These are phyloP conservation scores for Chaetomidium leptoderma DNA, from an alignment of 495 filamentous ascomycete species.

Conservation along the genomic window DNA sequence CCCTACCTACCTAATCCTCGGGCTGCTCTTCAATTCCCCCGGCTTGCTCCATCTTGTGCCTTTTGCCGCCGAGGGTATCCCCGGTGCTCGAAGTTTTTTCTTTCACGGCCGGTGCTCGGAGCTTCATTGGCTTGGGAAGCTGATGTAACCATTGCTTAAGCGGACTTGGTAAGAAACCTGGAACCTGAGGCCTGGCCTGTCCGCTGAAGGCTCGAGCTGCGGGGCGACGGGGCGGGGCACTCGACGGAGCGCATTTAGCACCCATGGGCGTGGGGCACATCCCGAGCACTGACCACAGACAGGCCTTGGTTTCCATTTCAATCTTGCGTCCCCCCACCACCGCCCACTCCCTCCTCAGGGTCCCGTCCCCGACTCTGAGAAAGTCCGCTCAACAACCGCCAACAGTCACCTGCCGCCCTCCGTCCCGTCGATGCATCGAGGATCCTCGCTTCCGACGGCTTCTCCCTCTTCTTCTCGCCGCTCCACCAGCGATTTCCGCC, in stretches of 20 bases:
- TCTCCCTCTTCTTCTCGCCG: not conserved
- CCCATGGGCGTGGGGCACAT: conserved; percentile 5
- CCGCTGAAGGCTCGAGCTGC: not conserved
- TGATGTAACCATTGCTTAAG: not conserved
- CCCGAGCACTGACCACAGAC: conserved; percentile 13
- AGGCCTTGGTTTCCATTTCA: conserved; percentile 17
- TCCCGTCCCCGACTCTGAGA: conserved; percentile 10
- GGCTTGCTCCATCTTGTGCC: not conserved
- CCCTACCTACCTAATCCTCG: no score
- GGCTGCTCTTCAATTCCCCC: no score
- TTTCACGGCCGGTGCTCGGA: conserved; percentile 8
- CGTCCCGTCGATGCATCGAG: not conserved
- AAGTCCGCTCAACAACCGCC: conserved; percentile 12
- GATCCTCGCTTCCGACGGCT: not conserved
- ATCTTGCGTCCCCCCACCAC: conserved; percentile 12
- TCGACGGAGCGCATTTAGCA: not conserved
- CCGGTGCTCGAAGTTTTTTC: not conserved
- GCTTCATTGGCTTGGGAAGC: conserved; percentile 1
- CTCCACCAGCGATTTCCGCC: not conserved
- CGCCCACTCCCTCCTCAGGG: not conserved
- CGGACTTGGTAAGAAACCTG: not conserved
- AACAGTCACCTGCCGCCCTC: not conserved
- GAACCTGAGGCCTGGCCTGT: not conserved
- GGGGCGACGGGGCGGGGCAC: conserved; percentile 1
- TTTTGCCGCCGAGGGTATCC: not conserved